phyloP scores from a whole-genome alignment of 1,139 yeast genomes.

The Blastobotrys aristatus region DNA sequence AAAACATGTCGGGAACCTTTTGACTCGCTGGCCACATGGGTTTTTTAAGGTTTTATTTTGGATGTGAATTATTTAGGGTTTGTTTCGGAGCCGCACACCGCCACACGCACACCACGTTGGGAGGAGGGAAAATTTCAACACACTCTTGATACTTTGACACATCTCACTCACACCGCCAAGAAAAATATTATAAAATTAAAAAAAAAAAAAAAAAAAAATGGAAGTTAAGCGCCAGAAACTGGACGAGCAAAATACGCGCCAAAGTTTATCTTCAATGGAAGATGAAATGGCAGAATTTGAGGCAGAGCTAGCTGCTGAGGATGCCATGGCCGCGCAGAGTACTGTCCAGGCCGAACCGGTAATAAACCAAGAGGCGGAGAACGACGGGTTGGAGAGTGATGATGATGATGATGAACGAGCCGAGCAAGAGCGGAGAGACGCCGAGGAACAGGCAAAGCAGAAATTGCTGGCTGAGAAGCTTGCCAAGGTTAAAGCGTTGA shows the following conservation, averaged over 20 bases:
- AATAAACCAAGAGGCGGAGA: not conserved
- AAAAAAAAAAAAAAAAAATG: not conserved
- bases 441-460: constrained; percentile 1
- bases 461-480: not conserved
- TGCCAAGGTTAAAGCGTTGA: not conserved
- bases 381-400: not conserved
- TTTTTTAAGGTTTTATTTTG: too few species aligned
- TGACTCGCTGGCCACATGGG: too few species aligned
- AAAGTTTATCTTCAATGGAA: not conserved
- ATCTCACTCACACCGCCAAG: too few species aligned
- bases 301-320: not conserved
- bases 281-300: constrained; percentile 1
- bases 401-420: not conserved
- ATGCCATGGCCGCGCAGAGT: not conserved
- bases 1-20: too few species aligned
- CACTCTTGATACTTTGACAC: too few species aligned
- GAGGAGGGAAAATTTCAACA: too few species aligned
- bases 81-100: too few species aligned
- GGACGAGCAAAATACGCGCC: not conserved
- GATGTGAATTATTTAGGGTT: too few species aligned
- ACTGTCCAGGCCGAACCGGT: not conserved
- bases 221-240: not conserved
- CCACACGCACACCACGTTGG: too few species aligned
- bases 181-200: too few species aligned
- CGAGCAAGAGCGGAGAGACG: not conserved